These are phyloP conservation scores for Heritiera fomes DNA, from an alignment of 345 rosid species.

Conservation along the genomic window DNA sequence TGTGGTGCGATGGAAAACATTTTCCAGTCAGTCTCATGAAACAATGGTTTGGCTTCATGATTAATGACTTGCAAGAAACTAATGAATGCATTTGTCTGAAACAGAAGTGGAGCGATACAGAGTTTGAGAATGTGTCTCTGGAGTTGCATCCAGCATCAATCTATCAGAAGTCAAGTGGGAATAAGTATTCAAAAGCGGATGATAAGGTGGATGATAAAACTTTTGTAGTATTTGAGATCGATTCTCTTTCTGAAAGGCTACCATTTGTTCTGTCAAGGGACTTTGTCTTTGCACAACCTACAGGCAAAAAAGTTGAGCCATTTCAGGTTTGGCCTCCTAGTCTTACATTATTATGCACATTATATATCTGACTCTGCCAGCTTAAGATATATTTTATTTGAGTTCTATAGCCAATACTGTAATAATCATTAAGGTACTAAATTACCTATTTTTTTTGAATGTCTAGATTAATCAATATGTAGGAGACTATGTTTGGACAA, in stretches of 20 bases:
- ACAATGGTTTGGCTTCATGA: neutral
- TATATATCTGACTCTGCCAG: neutral
- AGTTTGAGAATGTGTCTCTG: constrained; percentile 25
- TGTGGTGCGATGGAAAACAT: neutral
- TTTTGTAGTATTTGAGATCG: constrained; percentile 33
- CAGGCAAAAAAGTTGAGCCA: constrained; percentile 20
- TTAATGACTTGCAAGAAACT: neutral
- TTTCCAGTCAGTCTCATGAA: neutral
- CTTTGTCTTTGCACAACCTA: constrained; percentile 37
- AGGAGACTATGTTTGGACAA: neutral
- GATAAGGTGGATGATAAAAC: constrained; percentile 22
- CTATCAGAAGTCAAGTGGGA: constrained; percentile 10
- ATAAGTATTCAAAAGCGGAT: neutral
- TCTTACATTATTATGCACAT: neutral
- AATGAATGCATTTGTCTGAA: neutral
- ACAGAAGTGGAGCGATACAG: constrained; percentile 43
- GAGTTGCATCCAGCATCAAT: constrained; percentile 30
- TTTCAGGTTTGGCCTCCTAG: constrained; percentile 33
- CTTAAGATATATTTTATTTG: neutral
- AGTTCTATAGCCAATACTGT: neutral
- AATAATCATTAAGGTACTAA: neutral
- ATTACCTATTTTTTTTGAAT: neutral
- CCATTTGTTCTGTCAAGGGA: constrained; percentile 49
- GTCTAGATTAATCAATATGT: neutral
- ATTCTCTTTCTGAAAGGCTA: constrained; percentile 22